These are phyloP conservation scores for Kitagawia praeruptora DNA, from an alignment of 129 eudicot species.

Conservation along the genomic window DNA sequence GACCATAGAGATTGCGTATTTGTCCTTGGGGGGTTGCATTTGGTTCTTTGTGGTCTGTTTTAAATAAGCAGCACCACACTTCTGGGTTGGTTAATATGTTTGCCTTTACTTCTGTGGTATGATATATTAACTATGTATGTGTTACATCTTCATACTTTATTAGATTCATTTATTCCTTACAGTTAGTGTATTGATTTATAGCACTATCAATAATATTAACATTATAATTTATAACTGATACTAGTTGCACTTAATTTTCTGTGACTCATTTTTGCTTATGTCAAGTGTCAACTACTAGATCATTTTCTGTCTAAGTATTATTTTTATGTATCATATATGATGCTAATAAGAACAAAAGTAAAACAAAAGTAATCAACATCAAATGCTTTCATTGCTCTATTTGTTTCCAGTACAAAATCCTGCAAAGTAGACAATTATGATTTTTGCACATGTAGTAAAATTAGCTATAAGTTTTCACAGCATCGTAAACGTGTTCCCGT, in stretches of 20 bases:
- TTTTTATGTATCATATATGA: too few species aligned
- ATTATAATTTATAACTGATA: too few species aligned
- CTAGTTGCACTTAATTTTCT: background rate
- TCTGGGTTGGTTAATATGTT: background rate
- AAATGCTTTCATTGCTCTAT: background rate
- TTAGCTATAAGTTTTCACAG: background rate
- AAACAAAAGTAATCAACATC: background rate
- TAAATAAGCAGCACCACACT: background rate
- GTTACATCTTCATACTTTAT: background rate
- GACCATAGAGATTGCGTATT: background rate
- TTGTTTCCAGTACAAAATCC: background rate
- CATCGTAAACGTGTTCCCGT: background rate
- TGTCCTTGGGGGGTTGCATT: background rate
- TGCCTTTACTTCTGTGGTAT: background rate
- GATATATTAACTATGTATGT: background rate
- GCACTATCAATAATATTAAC: background rate
- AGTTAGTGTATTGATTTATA: background rate
- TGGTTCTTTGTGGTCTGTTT: background rate
- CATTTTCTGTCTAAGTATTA: too few species aligned
- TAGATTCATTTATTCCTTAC: too few species aligned
- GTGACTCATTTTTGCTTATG: background rate
- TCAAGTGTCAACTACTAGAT: background rate
- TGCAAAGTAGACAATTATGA: background rate
- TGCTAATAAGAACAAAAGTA: background rate
- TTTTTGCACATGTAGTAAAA: background rate